A percentile compares a stretch with the other conserved stretches of the same genome.
These are phyloP conservation scores for Nemania sp. DNA, from an alignment of 2,329 filamentous ascomycete species.

Conservation along the genomic window DNA sequence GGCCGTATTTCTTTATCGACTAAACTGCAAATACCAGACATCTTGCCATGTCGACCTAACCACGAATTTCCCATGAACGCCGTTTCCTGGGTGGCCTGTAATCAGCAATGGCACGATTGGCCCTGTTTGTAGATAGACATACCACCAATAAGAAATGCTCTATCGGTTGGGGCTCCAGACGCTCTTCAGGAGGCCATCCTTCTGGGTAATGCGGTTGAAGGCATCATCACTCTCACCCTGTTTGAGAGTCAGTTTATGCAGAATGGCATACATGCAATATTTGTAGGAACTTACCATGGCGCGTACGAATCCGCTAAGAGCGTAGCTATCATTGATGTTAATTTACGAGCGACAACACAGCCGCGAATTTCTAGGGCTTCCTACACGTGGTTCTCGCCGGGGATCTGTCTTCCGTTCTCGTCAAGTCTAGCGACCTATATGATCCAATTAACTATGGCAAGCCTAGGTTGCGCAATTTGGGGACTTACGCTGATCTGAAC, in stretches of 20 bases:
- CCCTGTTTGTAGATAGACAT: constrained; percentile 15
- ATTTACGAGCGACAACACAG: background rate
- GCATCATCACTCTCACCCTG: constrained; percentile 93
- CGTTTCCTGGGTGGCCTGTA: constrained; percentile 37
- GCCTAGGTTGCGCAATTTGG: background rate
- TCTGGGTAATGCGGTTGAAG: constrained; percentile 94
- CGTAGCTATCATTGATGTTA: constrained; percentile 97
- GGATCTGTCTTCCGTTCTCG: constrained; percentile 94
- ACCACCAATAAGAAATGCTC: constrained; percentile 48
- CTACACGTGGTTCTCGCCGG: constrained; percentile 53
- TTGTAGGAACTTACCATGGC: constrained; percentile 68
- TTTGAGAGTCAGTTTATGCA: constrained; percentile 9
- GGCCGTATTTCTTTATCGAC: constrained; percentile 47
- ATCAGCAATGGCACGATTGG: constrained; percentile 26
- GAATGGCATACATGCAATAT: background rate
- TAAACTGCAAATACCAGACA: constrained; percentile 50
- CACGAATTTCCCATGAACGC: constrained; percentile 49
- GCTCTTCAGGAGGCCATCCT: constrained; percentile 95
- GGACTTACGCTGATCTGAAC: constrained; percentile 69
- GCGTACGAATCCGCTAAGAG: constrained; percentile 96
- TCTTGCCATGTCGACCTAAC: constrained; percentile 48
- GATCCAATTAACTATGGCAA: constrained; percentile 19
- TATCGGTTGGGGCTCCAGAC: constrained; percentile 87
- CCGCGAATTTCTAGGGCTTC: background rate
- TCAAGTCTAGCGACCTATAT: constrained; percentile 87